Conservation (phyloP, 2,329 filamentous ascomycete genomes). For the Dactylonectria estremocensis region DNA sequence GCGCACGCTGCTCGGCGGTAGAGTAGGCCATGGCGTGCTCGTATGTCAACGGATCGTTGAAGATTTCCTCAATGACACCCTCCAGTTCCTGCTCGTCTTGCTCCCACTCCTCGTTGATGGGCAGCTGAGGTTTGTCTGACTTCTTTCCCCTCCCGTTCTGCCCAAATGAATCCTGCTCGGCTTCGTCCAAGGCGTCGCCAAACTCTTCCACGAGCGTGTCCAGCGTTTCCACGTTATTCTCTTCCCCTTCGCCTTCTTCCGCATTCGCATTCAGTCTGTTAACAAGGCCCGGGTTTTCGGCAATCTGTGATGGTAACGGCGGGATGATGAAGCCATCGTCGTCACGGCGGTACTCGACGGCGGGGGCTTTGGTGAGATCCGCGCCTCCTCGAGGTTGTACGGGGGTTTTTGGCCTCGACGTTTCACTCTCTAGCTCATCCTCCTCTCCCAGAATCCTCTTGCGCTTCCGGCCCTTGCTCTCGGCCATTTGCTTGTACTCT, state of each 20-base stretch:
- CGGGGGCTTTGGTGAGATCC: slow-evolving; percentile 54
- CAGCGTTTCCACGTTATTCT: slow-evolving; percentile 51
- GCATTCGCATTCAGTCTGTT: slow-evolving; percentile 37
- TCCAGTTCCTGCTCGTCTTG: slow-evolving; percentile 77
- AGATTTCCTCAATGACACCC: slow-evolving; percentile 78
- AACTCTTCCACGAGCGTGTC: slow-evolving; percentile 62
- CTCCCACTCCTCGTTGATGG: slow-evolving; percentile 75
- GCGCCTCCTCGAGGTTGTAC: slow-evolving; percentile 49
- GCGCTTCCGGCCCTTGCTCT: slow-evolving; percentile 64
- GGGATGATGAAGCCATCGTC: slow-evolving; percentile 80
- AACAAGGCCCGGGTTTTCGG: slow-evolving; percentile 50
- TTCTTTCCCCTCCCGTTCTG: slow-evolving; percentile 36
- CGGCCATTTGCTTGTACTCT: slow-evolving; percentile 70
- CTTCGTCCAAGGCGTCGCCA: slow-evolving; percentile 58
- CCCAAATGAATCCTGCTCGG: slow-evolving; percentile 25
- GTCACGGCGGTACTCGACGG: slow-evolving; percentile 65
- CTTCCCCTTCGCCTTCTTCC: slow-evolving; percentile 33
- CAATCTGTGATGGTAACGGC: slow-evolving; percentile 59
- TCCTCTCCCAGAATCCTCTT: slow-evolving; percentile 57
- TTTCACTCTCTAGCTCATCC: slow-evolving; percentile 38
- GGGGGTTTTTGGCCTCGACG: slow-evolving; percentile 8
- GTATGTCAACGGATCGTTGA: slow-evolving; percentile 73
- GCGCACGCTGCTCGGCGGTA: slow-evolving; percentile 69
- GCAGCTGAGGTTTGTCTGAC: slow-evolving; percentile 61
- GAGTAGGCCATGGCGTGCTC: slow-evolving; percentile 72